These are phyloP conservation scores for Polychytrium aggregatum DNA, from an alignment of 192 early-diverging fungal species.

Conservation along the genomic window DNA sequence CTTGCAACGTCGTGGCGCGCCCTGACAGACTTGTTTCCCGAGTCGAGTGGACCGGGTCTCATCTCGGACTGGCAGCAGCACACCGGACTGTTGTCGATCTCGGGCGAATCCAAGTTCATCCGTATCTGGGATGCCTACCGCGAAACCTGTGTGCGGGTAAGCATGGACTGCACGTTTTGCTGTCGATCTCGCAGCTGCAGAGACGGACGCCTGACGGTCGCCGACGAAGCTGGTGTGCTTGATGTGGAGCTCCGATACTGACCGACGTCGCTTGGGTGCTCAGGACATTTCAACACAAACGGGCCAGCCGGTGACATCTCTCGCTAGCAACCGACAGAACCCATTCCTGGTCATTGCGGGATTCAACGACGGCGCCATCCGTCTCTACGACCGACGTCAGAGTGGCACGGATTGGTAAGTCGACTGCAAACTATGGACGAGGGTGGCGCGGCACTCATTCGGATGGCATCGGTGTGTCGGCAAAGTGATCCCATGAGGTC, in stretches of 20 bases:
- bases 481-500: no score
- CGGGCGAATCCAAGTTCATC: conserved; percentile 55
- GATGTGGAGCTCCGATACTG: no score
- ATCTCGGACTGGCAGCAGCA: conserved; percentile 73
- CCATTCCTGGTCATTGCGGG: conserved; percentile 20
- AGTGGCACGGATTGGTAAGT: neutral
- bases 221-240: no score
- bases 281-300: conserved; percentile 64
- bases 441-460: no score
- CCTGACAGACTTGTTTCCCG: conserved; percentile 51
- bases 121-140: conserved; percentile 72
- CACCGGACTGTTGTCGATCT: conserved; percentile 49
- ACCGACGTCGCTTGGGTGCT: no score
- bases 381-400: neutral
- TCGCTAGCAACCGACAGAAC: conserved; percentile 40
- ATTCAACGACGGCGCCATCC: neutral
- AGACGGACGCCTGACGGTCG: conserved; percentile 51
- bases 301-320: conserved; percentile 59
- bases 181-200: conserved; percentile 51
- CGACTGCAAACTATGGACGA: neutral
- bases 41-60: conserved; percentile 26
- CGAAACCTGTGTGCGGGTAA: conserved; percentile 52
- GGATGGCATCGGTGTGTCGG: neutral
- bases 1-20: conserved; percentile 68
- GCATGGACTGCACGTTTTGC: conserved; percentile 26